Conservation (phyloP, 805 yeast genomes). For the Cephaloascus fragrans region DNA sequence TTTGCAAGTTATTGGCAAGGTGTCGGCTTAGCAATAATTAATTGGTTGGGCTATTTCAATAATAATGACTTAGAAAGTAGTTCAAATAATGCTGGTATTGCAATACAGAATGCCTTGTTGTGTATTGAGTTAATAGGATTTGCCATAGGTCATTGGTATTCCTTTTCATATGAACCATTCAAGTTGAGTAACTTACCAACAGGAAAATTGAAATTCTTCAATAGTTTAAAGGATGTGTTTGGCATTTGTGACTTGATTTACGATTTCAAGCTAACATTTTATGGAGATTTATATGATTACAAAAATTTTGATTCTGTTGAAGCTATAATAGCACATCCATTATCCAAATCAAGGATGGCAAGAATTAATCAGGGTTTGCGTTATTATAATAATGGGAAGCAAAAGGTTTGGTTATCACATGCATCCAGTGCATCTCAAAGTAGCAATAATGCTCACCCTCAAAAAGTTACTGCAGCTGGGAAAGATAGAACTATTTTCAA, state of each 20-base stretch:
- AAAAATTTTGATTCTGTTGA: constrained; percentile 77
- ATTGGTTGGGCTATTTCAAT: constrained; percentile 33
- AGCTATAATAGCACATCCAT: constrained; percentile 58
- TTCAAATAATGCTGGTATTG: constrained; percentile 34
- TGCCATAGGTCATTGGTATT: constrained; percentile 80
- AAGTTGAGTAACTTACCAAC: constrained; percentile 52
- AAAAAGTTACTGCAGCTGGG: too few species aligned
- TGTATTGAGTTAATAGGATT: constrained; percentile 81
- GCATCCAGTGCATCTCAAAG: neutral
- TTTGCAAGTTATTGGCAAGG: constrained; percentile 99
- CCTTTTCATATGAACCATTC: constrained; percentile 75
- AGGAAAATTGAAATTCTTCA: constrained; percentile 46
- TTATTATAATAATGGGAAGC: constrained; percentile 67
- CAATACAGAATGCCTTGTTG: constrained; percentile 68
- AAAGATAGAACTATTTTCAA: constrained; percentile 1
- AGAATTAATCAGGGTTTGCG: constrained; percentile 78
- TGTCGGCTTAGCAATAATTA: constrained; percentile 42
- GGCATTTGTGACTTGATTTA: constrained; percentile 69
- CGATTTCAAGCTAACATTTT: constrained; percentile 65
- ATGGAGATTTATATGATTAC: constrained; percentile 71
- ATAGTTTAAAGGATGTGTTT: constrained; percentile 69
- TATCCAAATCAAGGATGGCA: constrained; percentile 51
- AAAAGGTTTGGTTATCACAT: constrained; percentile 67
- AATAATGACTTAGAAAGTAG: constrained; percentile 20
- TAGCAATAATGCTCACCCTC: constrained; percentile 2